Evolutionary conservation across 768 basidiomycete species (phyloP).

Genomic region (Lentinula guzmanii): DNA sequence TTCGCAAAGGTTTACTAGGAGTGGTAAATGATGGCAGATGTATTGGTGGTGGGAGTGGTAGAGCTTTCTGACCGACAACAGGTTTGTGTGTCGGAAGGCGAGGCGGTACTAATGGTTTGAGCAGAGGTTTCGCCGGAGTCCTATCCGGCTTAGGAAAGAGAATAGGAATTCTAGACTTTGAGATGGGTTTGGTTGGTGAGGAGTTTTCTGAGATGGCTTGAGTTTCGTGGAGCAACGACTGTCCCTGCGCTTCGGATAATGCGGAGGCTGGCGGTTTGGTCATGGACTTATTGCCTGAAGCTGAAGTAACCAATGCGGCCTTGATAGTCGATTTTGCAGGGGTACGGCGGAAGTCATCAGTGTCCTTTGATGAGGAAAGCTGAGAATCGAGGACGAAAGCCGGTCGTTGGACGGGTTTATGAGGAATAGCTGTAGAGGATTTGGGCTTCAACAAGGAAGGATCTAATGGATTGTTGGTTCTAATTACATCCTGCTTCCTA

Average conservation of each 20-base stretch:
- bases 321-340: not conserved
- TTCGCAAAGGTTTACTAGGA: constrained; percentile 17
- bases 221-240: not conserved
- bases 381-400: not conserved
- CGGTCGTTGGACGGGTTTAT: not conserved
- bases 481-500: not conserved
- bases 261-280: not conserved
- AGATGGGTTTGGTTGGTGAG: not conserved
- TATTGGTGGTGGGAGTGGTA: not conserved
- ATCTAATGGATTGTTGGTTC: not conserved
- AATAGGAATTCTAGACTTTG: not conserved
- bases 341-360: not conserved
- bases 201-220: not conserved
- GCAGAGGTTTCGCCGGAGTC: not conserved
- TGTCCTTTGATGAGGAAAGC: not conserved
- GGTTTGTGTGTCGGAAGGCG: not conserved
- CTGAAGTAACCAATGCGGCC: not conserved
- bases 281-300: not conserved
- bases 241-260: not conserved
- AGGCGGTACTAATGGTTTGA: not conserved
- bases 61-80: not conserved
- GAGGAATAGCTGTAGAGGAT: not conserved
- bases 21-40: not conserved
- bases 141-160: not conserved
- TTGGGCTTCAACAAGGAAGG: not conserved